Evolutionary conservation across 176 grass and related monocot species (phyloP).

Genomic region (Poa pratensis): DNA sequence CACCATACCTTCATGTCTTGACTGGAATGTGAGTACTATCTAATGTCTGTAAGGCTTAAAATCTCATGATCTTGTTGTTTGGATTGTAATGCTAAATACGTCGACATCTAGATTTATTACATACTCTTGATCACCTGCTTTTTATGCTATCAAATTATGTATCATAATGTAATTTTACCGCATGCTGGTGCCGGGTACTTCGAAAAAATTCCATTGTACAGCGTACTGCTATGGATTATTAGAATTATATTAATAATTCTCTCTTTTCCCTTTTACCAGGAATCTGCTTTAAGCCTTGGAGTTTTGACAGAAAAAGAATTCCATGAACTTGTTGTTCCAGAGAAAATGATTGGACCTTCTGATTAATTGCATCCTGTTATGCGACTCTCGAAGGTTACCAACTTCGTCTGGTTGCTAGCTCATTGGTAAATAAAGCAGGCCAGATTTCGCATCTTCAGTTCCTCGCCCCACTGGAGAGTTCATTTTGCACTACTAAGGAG

Average conservation of each 20-base stretch:
- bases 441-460: conserved; percentile 21
- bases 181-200: not conserved
- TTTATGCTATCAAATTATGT: not conserved
- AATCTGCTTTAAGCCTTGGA: conserved; percentile 74
- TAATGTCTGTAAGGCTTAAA: not conserved
- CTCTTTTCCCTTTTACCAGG: conserved; percentile 44
- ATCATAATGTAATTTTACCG: conserved; percentile 16
- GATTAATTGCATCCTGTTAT: conserved; percentile 44
- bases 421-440: conserved; percentile 46
- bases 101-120: not conserved
- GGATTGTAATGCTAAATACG: conserved; percentile 4
- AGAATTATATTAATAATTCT: not conserved
- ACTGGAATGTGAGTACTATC: not conserved
- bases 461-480: conserved; percentile 28
- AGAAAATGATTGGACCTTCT: conserved; percentile 88
- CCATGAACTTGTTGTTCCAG: conserved; percentile 77
- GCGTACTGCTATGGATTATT: not conserved
- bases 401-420: not conserved
- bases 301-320: conserved; percentile 81
- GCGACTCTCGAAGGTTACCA: conserved; percentile 13
- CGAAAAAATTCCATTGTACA: not conserved
- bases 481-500: conserved; percentile 37
- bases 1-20: conserved; percentile 5
- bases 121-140: conserved; percentile 11
- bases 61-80: conserved; percentile 10